Percentiles rank a stretch among this genome's conserved stretches.
Conservation (phyloP, 2,329 filamentous ascomycete species). For the Aspergillus novoparasiticus region DNA sequence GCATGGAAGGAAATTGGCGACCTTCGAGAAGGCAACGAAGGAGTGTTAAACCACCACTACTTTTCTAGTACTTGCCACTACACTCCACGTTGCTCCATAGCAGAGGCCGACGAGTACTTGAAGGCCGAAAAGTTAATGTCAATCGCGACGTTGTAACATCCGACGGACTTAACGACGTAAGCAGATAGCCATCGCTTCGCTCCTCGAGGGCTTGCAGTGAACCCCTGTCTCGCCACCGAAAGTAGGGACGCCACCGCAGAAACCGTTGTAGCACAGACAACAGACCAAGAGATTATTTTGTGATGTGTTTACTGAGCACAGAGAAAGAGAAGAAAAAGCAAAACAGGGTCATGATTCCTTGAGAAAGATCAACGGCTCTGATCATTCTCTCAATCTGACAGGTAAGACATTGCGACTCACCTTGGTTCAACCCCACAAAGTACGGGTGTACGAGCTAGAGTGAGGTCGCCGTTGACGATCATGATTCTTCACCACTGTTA, state of each 20-base stretch:
- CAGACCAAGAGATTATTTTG: constrained; percentile 2
- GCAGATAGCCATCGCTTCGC: not conserved
- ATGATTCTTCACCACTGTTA: not conserved
- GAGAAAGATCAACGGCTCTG: constrained; percentile 2
- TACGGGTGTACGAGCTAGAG: constrained; percentile 1
- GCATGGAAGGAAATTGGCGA: constrained; percentile 15
- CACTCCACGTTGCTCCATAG: constrained; percentile 7
- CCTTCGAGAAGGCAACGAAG: constrained; percentile 16
- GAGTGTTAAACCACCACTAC: not conserved
- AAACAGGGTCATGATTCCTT: not conserved
- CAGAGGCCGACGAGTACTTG: constrained; percentile 4
- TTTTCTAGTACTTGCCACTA: constrained; percentile 1
- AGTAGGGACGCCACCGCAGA: constrained; percentile 13
- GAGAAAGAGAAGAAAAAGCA: not conserved
- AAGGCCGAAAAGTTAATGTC: not conserved
- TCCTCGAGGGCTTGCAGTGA: constrained; percentile 4
- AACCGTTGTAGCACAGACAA: constrained; percentile 34
- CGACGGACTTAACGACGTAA: constrained; percentile 1
- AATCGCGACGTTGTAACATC: not conserved
- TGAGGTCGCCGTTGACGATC: constrained; percentile 2
- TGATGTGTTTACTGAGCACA: not conserved
- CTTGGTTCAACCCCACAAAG: not conserved
- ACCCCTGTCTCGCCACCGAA: constrained; percentile 2
- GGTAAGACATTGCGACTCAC: not conserved
- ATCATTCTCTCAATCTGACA: constrained; percentile 4